These are phyloP conservation scores for Podila minutissima DNA, from an alignment of 192 early-diverging fungal species.

Conservation along the genomic window DNA sequence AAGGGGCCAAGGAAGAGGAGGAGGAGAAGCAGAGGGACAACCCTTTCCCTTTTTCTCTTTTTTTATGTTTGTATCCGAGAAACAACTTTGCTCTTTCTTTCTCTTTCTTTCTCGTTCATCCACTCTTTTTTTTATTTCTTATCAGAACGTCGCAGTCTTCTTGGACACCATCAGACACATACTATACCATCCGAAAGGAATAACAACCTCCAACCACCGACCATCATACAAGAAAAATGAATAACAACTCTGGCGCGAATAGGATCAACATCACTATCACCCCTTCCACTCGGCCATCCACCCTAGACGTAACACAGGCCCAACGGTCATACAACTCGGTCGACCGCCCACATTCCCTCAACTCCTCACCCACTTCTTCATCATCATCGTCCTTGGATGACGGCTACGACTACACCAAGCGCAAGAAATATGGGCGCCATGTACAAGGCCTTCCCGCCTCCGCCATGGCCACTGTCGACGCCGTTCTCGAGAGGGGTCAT, in stretches of 20 bases:
- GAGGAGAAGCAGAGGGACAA: background rate
- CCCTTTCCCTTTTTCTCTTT: too few species aligned
- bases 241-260: background rate
- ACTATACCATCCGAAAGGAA: background rate
- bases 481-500: background rate
- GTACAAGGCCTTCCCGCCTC: conserved; percentile 9
- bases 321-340: background rate
- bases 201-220: background rate
- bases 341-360: background rate
- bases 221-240: background rate
- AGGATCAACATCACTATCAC: conserved; percentile 29
- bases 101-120: too few species aligned
- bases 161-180: too few species aligned
- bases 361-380: background rate
- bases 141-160: too few species aligned
- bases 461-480: conserved; percentile 7
- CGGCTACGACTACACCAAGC: background rate
- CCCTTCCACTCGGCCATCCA: conserved; percentile 16
- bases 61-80: too few species aligned
- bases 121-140: too few species aligned
- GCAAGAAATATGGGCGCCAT: background rate
- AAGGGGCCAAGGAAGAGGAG: background rate
- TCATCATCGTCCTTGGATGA: conserved; percentile 6
- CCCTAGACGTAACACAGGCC: background rate
- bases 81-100: too few species aligned